Conservation (phyloP, 2,329 filamentous ascomycete genomes). For the Arthrobotrys sinensis region DNA sequence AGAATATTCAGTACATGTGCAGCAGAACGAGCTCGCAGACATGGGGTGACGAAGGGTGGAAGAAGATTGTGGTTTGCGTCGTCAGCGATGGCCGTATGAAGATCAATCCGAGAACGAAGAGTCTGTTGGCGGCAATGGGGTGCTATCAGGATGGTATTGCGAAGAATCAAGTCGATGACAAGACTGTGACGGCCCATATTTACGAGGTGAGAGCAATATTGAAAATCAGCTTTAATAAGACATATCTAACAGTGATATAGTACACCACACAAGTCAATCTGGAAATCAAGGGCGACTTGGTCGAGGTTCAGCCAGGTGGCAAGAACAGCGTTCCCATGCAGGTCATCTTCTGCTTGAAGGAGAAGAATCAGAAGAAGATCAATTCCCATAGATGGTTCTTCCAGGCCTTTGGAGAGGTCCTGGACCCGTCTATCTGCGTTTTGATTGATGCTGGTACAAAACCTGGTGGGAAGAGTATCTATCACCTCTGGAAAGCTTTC, state of each 20-base stretch:
- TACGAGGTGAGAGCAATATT: constrained; percentile 75
- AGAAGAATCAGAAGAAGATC: constrained; percentile 99
- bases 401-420: constrained; percentile 90
- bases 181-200: constrained; percentile 96
- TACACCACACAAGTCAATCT: constrained; percentile 90
- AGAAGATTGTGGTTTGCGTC: constrained; percentile 98
- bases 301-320: constrained; percentile 85
- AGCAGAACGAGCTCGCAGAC: constrained; percentile 93
- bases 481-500: constrained; percentile 98
- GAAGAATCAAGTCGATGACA: constrained; percentile 96
- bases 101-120: constrained; percentile 92
- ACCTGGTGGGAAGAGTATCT: constrained; percentile 93
- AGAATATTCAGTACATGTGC: constrained; percentile 99
- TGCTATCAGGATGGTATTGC: constrained; percentile 99
- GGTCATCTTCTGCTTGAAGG: constrained; percentile 97
- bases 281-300: constrained; percentile 89
- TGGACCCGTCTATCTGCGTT: constrained; percentile 97
- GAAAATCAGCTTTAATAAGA: constrained; percentile 7
- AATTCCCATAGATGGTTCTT: constrained; percentile 99
- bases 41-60: constrained; percentile 99
- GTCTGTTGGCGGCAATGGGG: constrained; percentile 90
- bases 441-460: constrained; percentile 96
- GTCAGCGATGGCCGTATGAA: constrained; percentile 97
- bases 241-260: constrained; percentile 61
- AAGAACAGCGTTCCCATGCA: constrained; percentile 81